Conservation (phyloP, 805 yeast genomes). For the Saccharomycopsis sp. region DNA sequence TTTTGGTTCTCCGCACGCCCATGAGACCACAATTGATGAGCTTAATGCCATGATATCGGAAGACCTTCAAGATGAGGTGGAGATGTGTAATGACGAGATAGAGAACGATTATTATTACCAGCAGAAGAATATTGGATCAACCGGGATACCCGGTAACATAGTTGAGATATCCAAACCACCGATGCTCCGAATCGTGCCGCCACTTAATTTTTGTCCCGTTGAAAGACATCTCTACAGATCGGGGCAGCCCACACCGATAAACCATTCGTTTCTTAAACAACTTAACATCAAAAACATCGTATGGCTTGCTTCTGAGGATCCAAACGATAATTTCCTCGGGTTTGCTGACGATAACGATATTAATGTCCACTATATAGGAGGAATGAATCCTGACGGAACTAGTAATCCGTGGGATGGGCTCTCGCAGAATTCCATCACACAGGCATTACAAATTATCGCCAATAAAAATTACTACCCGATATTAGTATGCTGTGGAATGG, state of each 20-base stretch:
- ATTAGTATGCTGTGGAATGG: slow-evolving; percentile 96
- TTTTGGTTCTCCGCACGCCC: background rate
- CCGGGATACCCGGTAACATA: slow-evolving; percentile 5
- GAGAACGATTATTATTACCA: slow-evolving; percentile 26
- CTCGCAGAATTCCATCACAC: slow-evolving; percentile 71
- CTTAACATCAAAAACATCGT: slow-evolving; percentile 71
- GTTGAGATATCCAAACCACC: slow-evolving; percentile 48
- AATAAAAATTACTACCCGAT: slow-evolving; percentile 74
- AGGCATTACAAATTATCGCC: slow-evolving; percentile 70
- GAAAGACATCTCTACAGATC: slow-evolving; percentile 80
- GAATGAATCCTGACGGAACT: slow-evolving; percentile 57
- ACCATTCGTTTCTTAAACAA: slow-evolving; percentile 76
- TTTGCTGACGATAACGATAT: slow-evolving; percentile 72
- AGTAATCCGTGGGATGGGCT: slow-evolving; percentile 95
- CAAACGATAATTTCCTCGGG: slow-evolving; percentile 78
- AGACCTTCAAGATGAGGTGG: background rate
- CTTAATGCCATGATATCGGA: background rate
- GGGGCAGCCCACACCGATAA: slow-evolving; percentile 93
- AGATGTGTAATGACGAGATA: slow-evolving; percentile 26
- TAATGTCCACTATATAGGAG: slow-evolving; percentile 72
- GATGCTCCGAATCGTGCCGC: slow-evolving; percentile 72
- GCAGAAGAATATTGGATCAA: background rate
- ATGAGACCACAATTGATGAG: slow-evolving; percentile 1
- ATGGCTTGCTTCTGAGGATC: slow-evolving; percentile 96
- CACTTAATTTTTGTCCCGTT: slow-evolving; percentile 91